Evolutionary conservation across 2,329 filamentous ascomycete species (phyloP).

Genomic region (Aureobasidium sp.): DNA sequence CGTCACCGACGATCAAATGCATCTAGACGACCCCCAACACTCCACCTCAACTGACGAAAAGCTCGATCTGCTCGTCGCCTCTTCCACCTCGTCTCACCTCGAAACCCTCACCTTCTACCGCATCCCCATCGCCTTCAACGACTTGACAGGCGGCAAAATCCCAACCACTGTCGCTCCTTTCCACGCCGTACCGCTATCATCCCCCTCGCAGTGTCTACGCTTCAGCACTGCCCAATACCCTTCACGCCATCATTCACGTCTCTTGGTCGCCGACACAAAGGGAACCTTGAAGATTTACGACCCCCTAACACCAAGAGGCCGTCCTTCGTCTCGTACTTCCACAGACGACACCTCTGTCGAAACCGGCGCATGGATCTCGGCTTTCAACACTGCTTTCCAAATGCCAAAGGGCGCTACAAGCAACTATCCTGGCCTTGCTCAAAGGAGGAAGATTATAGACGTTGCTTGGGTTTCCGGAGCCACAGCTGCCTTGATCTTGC

Average conservation of each 20-base stretch:
- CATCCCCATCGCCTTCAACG: constrained; percentile 27
- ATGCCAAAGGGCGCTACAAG: constrained; percentile 18
- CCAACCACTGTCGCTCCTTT: constrained; percentile 38
- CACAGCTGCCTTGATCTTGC: constrained; percentile 39
- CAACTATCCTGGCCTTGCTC: constrained; percentile 26
- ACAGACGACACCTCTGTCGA: not conserved
- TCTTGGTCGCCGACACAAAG: constrained; percentile 47
- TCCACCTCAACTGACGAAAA: not conserved
- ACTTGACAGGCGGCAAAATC: constrained; percentile 28
- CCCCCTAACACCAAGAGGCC: constrained; percentile 31
- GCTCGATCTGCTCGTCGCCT: constrained; percentile 34
- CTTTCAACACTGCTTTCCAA: constrained; percentile 25
- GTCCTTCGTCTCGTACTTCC: constrained; percentile 25
- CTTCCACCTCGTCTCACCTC: constrained; percentile 28
- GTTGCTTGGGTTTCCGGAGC: constrained; percentile 43
- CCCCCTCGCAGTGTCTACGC: constrained; percentile 43
- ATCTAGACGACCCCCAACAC: constrained; percentile 1
- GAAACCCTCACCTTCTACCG: constrained; percentile 37
- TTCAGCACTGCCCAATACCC: constrained; percentile 51
- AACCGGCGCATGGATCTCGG: constrained; percentile 25
- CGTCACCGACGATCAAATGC: constrained; percentile 2
- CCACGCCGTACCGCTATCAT: constrained; percentile 41
- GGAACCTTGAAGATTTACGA: constrained; percentile 51
- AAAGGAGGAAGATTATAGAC: constrained; percentile 43
- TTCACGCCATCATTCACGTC: constrained; percentile 45